Conservation (phyloP, 2,329 filamentous ascomycete species). For the Epicoccum sorghinum region DNA sequence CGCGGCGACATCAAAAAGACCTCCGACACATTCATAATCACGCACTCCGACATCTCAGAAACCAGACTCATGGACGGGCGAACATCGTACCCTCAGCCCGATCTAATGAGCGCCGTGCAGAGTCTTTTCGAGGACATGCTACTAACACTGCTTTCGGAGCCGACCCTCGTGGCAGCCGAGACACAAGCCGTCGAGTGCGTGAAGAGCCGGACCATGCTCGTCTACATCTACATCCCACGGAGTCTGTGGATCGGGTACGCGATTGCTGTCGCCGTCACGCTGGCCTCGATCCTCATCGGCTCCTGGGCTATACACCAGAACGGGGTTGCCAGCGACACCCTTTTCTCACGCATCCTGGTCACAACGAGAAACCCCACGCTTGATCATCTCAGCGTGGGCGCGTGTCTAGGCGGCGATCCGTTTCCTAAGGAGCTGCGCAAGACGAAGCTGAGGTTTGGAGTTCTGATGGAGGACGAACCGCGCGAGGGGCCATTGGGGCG, state of each 20-base stretch:
- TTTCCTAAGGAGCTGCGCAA: conserved; percentile 47
- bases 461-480: conserved; percentile 45
- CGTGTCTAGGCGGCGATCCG: conserved; percentile 50
- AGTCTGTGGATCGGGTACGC: conserved; percentile 48
- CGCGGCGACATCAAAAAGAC: conserved; percentile 38
- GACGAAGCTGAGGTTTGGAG: conserved; percentile 49
- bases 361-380: conserved; percentile 49
- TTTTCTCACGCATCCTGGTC: conserved; percentile 47
- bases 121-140: conserved; percentile 47
- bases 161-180: conserved; percentile 36
- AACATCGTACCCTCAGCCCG: conserved; percentile 35
- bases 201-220: conserved; percentile 34
- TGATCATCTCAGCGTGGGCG: conserved; percentile 46
- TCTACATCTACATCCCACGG: conserved; percentile 40
- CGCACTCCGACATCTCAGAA: conserved; percentile 43
- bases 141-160: conserved; percentile 44
- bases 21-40: conserved; percentile 32
- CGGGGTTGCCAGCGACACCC: conserved; percentile 44
- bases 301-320: conserved; percentile 43
- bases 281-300: conserved; percentile 40
- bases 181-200: conserved; percentile 30
- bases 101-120: conserved; percentile 39
- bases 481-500: conserved; percentile 38
- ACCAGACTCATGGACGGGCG: conserved; percentile 39
- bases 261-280: conserved; percentile 36